phyloP scores from a whole-genome alignment of 2,329 filamentous ascomycete genomes.

The Aspergillus thermomutatus region DNA sequence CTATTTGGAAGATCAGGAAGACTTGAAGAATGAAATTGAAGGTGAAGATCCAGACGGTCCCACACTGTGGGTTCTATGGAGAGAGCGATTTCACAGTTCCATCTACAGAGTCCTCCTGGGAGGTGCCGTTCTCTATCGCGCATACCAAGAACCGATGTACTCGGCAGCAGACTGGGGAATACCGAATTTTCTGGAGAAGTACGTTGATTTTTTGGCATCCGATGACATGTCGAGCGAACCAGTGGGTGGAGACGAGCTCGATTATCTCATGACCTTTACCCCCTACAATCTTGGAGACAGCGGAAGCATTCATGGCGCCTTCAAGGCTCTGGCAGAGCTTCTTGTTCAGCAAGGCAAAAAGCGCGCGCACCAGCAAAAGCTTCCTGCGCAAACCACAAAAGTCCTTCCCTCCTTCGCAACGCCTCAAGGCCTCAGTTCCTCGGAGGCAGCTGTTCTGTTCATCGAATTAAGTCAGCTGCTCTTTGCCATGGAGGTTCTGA shows the following conservation, averaged over 20 bases:
- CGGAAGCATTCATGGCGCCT: neutral
- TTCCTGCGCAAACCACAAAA: neutral
- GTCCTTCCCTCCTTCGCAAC: neutral
- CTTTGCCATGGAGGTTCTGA: neutral
- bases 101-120: neutral
- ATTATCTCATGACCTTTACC: neutral
- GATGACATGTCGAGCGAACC: neutral
- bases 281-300: neutral
- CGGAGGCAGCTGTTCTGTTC: neutral
- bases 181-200: neutral
- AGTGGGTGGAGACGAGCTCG: neutral
- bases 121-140: neutral
- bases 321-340: neutral
- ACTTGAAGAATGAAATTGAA: neutral
- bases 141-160: neutral
- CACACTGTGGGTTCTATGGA: neutral
- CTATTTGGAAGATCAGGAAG: neutral
- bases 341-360: neutral
- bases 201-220: neutral
- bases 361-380: neutral
- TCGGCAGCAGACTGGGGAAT: neutral
- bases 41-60: neutral
- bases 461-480: neutral
- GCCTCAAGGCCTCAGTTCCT: neutral
- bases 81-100: neutral